A percentile compares a stretch with the other conserved stretches of the same genome.
Evolutionary conservation across 2,329 filamentous ascomycete species (phyloP).

Genomic region (Trichoderma guizhouense): DNA sequence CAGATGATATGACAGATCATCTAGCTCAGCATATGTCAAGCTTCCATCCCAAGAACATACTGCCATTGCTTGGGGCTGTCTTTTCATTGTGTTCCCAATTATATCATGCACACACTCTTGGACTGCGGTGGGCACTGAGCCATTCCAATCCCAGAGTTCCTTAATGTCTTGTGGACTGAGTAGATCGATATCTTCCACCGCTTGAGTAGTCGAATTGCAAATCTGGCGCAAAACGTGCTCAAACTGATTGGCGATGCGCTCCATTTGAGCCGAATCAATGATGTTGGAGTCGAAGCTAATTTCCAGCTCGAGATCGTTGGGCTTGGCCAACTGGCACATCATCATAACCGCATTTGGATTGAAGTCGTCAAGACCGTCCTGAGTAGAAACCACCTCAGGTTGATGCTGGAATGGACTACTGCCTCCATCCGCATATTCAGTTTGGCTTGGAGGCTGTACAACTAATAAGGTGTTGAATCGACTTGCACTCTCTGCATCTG

Average conservation of each 20-base stretch:
- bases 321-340: not conserved
- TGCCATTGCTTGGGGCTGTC: constrained; percentile 22
- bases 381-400: not conserved
- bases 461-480: constrained; percentile 21
- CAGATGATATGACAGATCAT: constrained; percentile 18
- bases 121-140: constrained; percentile 16
- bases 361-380: not conserved
- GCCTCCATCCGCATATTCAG: not conserved
- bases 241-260: constrained; percentile 16
- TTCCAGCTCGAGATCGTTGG: not conserved
- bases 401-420: not conserved
- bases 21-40: constrained; percentile 40
- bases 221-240: constrained; percentile 17
- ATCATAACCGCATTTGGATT: constrained; percentile 11
- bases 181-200: constrained; percentile 14
- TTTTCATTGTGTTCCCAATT: constrained; percentile 16
- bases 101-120: constrained; percentile 24
- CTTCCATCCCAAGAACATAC: constrained; percentile 30
- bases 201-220: not conserved
- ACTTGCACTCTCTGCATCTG: constrained; percentile 19
- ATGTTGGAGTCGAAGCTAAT: constrained; percentile 18
- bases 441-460: not conserved
- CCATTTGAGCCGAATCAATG: constrained; percentile 9
- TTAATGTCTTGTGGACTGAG: constrained; percentile 21
- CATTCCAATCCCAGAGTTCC: constrained; percentile 24